A percentile compares a stretch with the other conserved stretches of the same genome.
These are phyloP conservation scores for Ampelocalamus luodianensis DNA, from an alignment of 176 grass and related monocot genomes.

Conservation along the genomic window DNA sequence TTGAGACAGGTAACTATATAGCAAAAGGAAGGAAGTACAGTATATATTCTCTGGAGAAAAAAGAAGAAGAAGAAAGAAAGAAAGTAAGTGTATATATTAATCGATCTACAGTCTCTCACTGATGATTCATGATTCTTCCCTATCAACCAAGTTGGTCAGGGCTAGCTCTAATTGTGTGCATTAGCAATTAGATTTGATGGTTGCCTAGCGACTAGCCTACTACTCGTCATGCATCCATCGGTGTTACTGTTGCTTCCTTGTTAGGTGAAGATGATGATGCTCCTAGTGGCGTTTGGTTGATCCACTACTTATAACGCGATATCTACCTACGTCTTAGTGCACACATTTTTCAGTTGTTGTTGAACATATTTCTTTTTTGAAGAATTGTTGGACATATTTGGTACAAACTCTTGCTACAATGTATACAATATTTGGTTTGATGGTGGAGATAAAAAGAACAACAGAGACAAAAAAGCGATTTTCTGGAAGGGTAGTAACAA, in stretches of 20 bases:
- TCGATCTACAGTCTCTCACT: background rate
- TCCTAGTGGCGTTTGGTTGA: slow-evolving; percentile 40
- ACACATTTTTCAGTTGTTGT: background rate
- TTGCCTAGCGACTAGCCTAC: background rate
- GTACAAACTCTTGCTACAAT: no score
- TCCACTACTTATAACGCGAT: slow-evolving; percentile 3
- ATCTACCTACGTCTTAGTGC: background rate
- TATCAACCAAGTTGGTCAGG: background rate
- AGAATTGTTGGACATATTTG: background rate
- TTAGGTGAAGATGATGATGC: slow-evolving; percentile 38
- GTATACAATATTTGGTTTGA: background rate
- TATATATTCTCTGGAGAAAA: background rate
- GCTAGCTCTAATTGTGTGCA: background rate
- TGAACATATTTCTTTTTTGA: background rate
- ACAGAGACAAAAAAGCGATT: background rate
- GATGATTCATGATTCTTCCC: background rate
- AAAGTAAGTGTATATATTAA: background rate
- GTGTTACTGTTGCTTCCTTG: slow-evolving; percentile 7
- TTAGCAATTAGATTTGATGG: background rate
- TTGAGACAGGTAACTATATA: no score
- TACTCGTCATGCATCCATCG: background rate
- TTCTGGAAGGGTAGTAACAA: background rate
- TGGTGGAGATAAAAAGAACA: background rate
- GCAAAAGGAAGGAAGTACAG: background rate
- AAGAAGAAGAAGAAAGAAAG: background rate